These are phyloP conservation scores for Rhodotorula sp. DNA, from an alignment of 1,284 basidiomycete species.

Conservation along the genomic window DNA sequence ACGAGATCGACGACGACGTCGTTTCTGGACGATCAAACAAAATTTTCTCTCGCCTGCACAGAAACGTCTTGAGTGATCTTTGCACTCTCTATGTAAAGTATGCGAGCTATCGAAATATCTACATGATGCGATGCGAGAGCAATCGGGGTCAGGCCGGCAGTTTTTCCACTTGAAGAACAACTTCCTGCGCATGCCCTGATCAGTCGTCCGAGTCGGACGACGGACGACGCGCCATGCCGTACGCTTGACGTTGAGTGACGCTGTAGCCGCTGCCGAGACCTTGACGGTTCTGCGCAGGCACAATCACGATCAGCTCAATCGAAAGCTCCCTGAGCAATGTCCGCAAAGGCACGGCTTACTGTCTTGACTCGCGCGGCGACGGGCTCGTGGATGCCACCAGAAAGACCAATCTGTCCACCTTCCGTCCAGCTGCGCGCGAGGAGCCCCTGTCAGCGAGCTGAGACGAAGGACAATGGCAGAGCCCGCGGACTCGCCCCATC, in stretches of 20 bases:
- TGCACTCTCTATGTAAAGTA: too few relatives aligned
- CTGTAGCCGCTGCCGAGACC: conserved; percentile 34
- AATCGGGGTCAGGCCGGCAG: too few relatives aligned
- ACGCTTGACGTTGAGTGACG: conserved; percentile 18
- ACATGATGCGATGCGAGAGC: too few relatives aligned
- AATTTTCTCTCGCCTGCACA: too few relatives aligned
- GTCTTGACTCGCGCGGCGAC: conserved; percentile 39
- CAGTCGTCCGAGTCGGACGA: too few relatives aligned
- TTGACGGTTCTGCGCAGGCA: conserved; percentile 1
- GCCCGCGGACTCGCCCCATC: conserved; percentile 59
- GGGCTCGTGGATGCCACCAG: conserved; percentile 32
- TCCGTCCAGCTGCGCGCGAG: conserved; percentile 32
- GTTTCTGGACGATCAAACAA: too few relatives aligned
- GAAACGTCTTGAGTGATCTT: too few relatives aligned
- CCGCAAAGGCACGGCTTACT: not conserved
- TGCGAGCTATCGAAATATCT: too few relatives aligned
- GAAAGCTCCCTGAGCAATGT: too few relatives aligned
- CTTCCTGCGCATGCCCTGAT: too few relatives aligned
- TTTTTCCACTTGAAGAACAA: too few relatives aligned
- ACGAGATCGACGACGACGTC: too few relatives aligned
- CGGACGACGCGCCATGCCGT: conserved; percentile 14
- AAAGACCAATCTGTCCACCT: conserved; percentile 35
- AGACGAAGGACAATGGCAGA: not conserved
- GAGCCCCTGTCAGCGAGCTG: not conserved
- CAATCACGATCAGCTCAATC: not conserved